Conservation (phyloP, 768 basidiomycete genomes). For the Suillus plorans region DNA sequence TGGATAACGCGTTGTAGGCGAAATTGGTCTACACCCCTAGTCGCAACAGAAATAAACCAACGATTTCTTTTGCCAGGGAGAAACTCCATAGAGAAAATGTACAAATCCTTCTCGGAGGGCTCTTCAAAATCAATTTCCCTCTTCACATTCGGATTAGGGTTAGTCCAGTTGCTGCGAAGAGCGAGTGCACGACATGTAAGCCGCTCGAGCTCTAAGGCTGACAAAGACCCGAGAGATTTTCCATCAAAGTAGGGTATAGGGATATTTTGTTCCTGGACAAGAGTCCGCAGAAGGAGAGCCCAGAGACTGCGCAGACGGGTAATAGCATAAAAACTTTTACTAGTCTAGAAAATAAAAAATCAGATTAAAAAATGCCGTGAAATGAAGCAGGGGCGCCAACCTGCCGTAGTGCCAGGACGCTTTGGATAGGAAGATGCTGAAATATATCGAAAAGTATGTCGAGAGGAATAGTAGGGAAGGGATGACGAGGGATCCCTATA, state of each 20-base stretch:
- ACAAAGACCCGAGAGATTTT: slow-evolving; percentile 34
- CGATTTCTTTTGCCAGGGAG: slow-evolving; percentile 41
- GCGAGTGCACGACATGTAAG: slow-evolving; percentile 38
- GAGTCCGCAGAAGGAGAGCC: slow-evolving; percentile 41
- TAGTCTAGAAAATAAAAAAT: slow-evolving; percentile 39
- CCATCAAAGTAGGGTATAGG: slow-evolving; percentile 45
- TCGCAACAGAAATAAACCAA: slow-evolving; percentile 49
- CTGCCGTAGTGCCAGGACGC: slow-evolving; percentile 47
- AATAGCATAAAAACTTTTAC: slow-evolving; percentile 38
- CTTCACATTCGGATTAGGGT: slow-evolving; percentile 34
- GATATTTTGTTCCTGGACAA: slow-evolving; percentile 42
- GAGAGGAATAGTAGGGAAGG: slow-evolving; percentile 37
- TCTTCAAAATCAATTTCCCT: slow-evolving; percentile 27
- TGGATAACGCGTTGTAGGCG: slow-evolving; percentile 39
- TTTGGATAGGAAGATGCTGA: slow-evolving; percentile 37
- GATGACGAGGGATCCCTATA: slow-evolving; percentile 11
- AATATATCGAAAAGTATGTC: slow-evolving; percentile 50
- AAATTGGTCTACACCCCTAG: neutral
- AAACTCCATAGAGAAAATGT: slow-evolving; percentile 47
- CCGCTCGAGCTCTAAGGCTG: slow-evolving; percentile 44
- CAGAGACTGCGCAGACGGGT: slow-evolving; percentile 53
- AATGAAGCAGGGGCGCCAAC: slow-evolving; percentile 30
- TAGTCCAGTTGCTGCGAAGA: slow-evolving; percentile 52
- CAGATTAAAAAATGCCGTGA: neutral
- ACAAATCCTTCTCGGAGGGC: slow-evolving; percentile 25